These are phyloP conservation scores for Aspergillus sojae DNA, from an alignment of 2,329 filamentous ascomycete species.

Conservation along the genomic window DNA sequence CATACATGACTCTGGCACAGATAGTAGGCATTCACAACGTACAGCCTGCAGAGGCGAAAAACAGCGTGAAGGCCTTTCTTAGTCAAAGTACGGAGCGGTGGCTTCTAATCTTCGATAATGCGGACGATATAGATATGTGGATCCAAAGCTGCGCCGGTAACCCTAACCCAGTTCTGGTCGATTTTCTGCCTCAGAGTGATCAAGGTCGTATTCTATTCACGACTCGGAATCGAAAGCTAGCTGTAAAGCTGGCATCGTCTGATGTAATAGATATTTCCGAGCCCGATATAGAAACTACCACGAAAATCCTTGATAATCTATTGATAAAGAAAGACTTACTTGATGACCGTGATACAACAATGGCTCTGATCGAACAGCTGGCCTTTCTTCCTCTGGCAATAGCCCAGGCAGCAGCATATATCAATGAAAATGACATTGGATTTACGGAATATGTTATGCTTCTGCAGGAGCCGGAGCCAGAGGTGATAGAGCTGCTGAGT, in stretches of 20 bases:
- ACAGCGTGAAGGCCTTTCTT: not conserved
- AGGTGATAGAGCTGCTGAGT: constrained; percentile 13
- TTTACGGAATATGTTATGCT: constrained; percentile 10
- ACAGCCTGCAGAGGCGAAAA: constrained; percentile 1
- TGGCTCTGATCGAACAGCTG: constrained; percentile 21
- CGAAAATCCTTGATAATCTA: not conserved
- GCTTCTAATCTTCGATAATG: constrained; percentile 30
- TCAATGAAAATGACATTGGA: constrained; percentile 9
- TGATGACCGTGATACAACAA: constrained; percentile 7
- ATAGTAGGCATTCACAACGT: constrained; percentile 12
- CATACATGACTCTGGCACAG: constrained; percentile 5
- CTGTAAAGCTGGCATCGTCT: constrained; percentile 17
- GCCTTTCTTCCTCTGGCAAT: constrained; percentile 30
- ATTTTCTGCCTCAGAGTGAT: constrained; percentile 22
- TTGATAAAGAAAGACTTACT: constrained; percentile 10
- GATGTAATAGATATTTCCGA: not conserved
- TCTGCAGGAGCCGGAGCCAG: constrained; percentile 10
- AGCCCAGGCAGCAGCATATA: constrained; percentile 13
- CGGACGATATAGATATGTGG: constrained; percentile 27
- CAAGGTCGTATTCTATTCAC: constrained; percentile 33
- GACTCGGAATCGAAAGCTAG: constrained; percentile 23
- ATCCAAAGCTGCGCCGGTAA: not conserved
- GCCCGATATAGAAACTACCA: not conserved
- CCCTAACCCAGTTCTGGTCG: constrained; percentile 5
- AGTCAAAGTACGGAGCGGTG: constrained; percentile 9